Conservation (phyloP, 495 filamentous ascomycete species). For the Tuber microsphaerosporum region DNA sequence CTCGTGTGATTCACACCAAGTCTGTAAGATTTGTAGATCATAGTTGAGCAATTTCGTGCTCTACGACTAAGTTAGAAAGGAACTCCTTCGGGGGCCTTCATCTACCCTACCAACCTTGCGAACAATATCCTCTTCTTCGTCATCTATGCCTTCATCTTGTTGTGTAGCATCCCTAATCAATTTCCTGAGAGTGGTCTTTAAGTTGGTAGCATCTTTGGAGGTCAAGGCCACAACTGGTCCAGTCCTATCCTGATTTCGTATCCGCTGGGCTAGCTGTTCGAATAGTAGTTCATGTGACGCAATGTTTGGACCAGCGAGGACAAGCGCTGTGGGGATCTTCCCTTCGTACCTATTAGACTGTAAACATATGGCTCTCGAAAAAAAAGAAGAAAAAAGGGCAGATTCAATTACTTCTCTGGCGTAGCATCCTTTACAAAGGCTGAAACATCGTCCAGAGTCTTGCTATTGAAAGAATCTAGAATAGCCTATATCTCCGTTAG, state of each 20-base stretch:
- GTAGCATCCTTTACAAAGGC: slow-evolving; percentile 57
- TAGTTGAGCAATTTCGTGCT: slow-evolving; percentile 67
- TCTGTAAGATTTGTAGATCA: slow-evolving; percentile 74
- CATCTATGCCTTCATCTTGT: slow-evolving; percentile 45
- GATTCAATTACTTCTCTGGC: slow-evolving; percentile 43
- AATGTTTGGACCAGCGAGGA: slow-evolving; percentile 81
- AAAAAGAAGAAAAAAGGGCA: background rate
- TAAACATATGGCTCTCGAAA: slow-evolving; percentile 10
- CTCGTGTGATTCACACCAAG: slow-evolving; percentile 50
- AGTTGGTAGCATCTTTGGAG: slow-evolving; percentile 69
- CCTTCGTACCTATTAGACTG: slow-evolving; percentile 44
- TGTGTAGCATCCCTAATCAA: slow-evolving; percentile 69
- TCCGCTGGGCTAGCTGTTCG: slow-evolving; percentile 55
- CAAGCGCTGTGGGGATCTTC: slow-evolving; percentile 68
- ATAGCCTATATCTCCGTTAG: slow-evolving; percentile 46
- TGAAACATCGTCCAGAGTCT: slow-evolving; percentile 56
- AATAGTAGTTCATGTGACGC: slow-evolving; percentile 69
- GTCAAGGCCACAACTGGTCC: slow-evolving; percentile 60
- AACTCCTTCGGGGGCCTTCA: slow-evolving; percentile 40
- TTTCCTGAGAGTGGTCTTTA: slow-evolving; percentile 75
- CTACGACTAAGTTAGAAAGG: background rate
- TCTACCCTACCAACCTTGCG: slow-evolving; percentile 44
- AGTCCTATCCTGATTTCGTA: slow-evolving; percentile 47
- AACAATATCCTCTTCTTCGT: slow-evolving; percentile 50
- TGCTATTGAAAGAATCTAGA: slow-evolving; percentile 56